phyloP scores from a whole-genome alignment of 169 alveolate species.

The Condylostoma magnum region DNA sequence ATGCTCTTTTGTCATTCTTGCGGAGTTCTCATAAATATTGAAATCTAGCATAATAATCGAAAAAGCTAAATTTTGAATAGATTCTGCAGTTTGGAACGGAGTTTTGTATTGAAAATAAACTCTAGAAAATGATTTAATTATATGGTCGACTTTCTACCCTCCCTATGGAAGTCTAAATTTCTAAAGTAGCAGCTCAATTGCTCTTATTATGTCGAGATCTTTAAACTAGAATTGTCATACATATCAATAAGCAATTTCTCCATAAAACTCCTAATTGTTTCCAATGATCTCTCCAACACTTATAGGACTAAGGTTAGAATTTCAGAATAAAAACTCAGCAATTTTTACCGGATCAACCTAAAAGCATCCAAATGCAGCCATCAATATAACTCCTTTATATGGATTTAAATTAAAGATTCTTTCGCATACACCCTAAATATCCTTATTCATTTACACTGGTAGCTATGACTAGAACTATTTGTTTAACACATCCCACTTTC shows the following conservation, averaged over 20 bases:
- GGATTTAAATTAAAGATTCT: conserved; percentile 20
- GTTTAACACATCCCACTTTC: no score
- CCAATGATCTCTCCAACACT: conserved; percentile 8
- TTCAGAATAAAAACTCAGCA: conserved; percentile 8
- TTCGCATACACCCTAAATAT: no score
- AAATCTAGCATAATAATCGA: conserved; percentile 22
- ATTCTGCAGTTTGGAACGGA: not conserved
- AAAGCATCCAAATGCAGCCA: not conserved
- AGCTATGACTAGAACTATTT: no score
- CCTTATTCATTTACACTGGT: no score
- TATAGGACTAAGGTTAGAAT: not conserved
- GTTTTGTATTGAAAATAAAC: not conserved
- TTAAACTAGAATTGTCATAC: not conserved
- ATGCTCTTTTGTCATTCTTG: not conserved
- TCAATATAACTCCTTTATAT: not conserved
- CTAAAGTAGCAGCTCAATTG: not conserved
- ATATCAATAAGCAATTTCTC: not conserved
- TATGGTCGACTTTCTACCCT: not conserved
- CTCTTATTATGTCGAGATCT: not conserved
- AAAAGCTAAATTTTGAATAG: conserved; percentile 9
- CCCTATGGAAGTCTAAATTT: not conserved
- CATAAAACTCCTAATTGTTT: not conserved
- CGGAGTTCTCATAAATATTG: not conserved
- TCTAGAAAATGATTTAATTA: not conserved
- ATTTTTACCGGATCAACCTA: not conserved